A percentile compares a stretch with the other conserved stretches of the same genome.
Conservation (phyloP, 441 rosid genomes). For the Sinapis alba region DNA sequence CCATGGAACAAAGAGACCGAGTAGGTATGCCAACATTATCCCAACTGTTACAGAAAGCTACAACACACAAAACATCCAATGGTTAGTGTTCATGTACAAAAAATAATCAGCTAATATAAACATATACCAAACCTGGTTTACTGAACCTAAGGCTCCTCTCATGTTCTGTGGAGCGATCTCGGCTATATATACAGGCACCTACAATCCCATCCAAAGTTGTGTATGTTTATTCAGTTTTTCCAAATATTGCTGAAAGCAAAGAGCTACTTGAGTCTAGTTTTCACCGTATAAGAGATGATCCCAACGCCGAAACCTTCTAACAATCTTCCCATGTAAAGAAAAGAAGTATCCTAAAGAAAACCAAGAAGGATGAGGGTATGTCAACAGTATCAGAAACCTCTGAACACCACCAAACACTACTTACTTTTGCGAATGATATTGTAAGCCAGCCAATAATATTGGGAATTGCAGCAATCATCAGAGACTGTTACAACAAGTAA, state of each 20-base stretch:
- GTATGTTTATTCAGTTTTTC: constrained; percentile 12
- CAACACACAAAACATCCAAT: not conserved
- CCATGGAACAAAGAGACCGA: constrained; percentile 82
- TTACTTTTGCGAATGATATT: constrained; percentile 84
- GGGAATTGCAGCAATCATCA: constrained; percentile 96
- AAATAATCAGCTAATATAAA: not conserved
- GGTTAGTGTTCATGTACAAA: not conserved
- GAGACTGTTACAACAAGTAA: constrained; percentile 50
- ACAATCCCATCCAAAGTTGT: not conserved
- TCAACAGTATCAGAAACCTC: not conserved
- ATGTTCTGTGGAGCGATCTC: constrained; percentile 90
- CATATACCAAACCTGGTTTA: constrained; percentile 70
- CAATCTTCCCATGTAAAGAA: constrained; percentile 95
- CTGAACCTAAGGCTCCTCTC: constrained; percentile 91
- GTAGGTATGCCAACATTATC: constrained; percentile 80
- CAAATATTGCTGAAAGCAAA: constrained; percentile 5
- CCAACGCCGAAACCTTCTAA: constrained; percentile 98
- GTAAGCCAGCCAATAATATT: constrained; percentile 94
- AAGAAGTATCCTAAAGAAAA: constrained; percentile 73
- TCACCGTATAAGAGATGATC: constrained; percentile 90
- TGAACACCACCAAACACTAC: constrained; percentile 42
- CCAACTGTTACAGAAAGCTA: constrained; percentile 93
- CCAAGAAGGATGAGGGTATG: constrained; percentile 4
- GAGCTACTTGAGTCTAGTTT: constrained; percentile 13
- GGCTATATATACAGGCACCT: constrained; percentile 95